Base-by-base conservation (phyloP, 495 filamentous ascomycete genomes). In the Cercophora newfieldiana region DNA sequence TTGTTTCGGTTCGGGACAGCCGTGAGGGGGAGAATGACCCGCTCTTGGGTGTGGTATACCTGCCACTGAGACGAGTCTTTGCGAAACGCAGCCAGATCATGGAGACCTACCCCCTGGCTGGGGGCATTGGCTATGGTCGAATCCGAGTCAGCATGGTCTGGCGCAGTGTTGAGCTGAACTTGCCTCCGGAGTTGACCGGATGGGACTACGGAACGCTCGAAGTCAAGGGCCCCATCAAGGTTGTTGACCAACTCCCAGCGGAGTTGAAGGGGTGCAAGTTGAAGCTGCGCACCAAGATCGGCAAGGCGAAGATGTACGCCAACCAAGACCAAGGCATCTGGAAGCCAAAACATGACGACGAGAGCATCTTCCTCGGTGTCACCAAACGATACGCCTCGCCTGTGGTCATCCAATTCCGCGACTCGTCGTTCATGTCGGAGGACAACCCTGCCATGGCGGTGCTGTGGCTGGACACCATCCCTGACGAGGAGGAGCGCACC, bases 131-230 rank as follows among this genome's bases (percentile, higher is more conserved):
- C 14, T 90, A 86, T 66, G 90, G 90, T 0, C 83, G 87, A 29
- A 79, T 80, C 16, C 80, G 88, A 12, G 80, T 92, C 60, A 90
- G 87, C 25, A 77, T 91, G 74, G 82, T 91, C 1, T 92, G 90
- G 78, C 81, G 89, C 31, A 89, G 88, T 50, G 81, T 91, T 22
- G 80, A 89, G 60, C 66, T 89, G 16, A 78, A 88, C 51, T 71
- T 86, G 16, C 85, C 83, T 1, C 71, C 68, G 33, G 76, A 83
- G 48, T 73, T 89, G 24, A 75, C 85, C 1, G 89, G 90, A 0
- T 89, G 88, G 85, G 83, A 90, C 12, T 88, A 86, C 63, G 90
- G 89, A 2, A 89, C 88, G 1, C 60, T 91, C 1, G 86, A 90
- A 61, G 78, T 91, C 22, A 77, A 75, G 30, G 72, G 72, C 0